phyloP scores from a whole-genome alignment of 768 basidiomycete genomes.

The Mycena chlorophos region DNA sequence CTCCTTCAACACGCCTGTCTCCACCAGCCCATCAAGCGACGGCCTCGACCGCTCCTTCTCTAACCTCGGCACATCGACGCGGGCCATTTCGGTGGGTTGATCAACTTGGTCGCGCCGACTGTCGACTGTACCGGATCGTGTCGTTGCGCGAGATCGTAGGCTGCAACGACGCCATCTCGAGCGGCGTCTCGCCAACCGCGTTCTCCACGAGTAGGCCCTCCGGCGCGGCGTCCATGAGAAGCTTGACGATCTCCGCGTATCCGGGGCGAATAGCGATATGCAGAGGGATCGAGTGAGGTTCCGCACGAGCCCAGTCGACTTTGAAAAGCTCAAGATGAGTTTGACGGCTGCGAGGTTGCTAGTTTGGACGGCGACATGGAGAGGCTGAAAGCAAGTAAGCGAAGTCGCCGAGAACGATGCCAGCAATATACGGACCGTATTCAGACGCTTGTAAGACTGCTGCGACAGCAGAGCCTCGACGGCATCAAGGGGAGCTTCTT shows the following conservation, averaged over 20 bases:
- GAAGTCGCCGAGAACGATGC: not conserved
- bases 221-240: slow-evolving; percentile 41
- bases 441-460: slow-evolving; percentile 44
- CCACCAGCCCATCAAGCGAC: slow-evolving; percentile 27
- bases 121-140: slow-evolving; percentile 3
- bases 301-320: slow-evolving; percentile 36
- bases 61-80: slow-evolving; percentile 20
- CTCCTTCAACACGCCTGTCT: slow-evolving; percentile 27
- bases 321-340: slow-evolving; percentile 40
- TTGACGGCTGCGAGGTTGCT: slow-evolving; percentile 32
- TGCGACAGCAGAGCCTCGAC: slow-evolving; percentile 45
- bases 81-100: slow-evolving; percentile 16
- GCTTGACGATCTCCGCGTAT: slow-evolving; percentile 36
- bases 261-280: slow-evolving; percentile 45
- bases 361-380: slow-evolving; percentile 51
- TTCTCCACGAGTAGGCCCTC: slow-evolving; percentile 50
- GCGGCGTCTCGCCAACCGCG: slow-evolving; percentile 45
- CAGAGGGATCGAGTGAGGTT: slow-evolving; percentile 52
- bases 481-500: slow-evolving; percentile 52
- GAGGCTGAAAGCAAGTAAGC: slow-evolving; percentile 39
- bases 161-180: slow-evolving; percentile 37
- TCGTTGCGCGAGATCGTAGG: slow-evolving; percentile 29
- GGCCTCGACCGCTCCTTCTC: slow-evolving; percentile 26
- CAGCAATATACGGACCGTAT: slow-evolving; percentile 43
- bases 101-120: slow-evolving; percentile 8